A percentile compares a stretch with the other conserved stretches of the same genome.
These are phyloP conservation scores for Thuidium tamariscinum DNA, from an alignment of 225 moss, liverwort and hornwort genomes.

Conservation along the genomic window DNA sequence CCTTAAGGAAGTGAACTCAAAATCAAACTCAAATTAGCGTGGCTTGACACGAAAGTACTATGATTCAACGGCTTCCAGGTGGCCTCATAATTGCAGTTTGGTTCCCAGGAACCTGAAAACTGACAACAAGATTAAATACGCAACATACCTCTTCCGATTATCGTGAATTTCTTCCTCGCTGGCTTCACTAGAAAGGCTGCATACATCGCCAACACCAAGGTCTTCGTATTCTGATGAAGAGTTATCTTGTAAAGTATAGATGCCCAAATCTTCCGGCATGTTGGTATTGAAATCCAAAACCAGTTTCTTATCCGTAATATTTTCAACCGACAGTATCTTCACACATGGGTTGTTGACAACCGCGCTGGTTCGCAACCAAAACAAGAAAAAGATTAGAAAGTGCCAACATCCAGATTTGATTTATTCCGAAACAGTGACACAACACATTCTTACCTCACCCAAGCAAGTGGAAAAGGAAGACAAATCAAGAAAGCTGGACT, in stretches of 20 bases:
- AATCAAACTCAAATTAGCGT: neutral
- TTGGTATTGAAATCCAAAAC: conserved; percentile 63
- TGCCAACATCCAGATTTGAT: neutral
- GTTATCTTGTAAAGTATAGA: conserved; percentile 60
- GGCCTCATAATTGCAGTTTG: neutral
- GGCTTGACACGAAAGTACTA: neutral
- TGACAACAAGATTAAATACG: neutral
- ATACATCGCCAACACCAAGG: conserved; percentile 45
- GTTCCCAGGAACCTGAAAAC: neutral
- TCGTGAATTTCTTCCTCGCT: conserved; percentile 85
- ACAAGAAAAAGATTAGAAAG: neutral
- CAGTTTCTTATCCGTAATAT: conserved; percentile 63
- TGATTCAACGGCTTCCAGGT: neutral
- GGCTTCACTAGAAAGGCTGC: conserved; percentile 72
- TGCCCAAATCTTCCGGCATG: conserved; percentile 78
- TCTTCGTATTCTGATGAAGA: conserved; percentile 57
- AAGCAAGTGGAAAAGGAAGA: neutral
- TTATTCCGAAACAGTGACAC: neutral
- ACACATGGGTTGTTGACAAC: conserved; percentile 80
- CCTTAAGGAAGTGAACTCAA: neutral
- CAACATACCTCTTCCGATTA: conserved; percentile 63
- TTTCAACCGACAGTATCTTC: conserved; percentile 57
- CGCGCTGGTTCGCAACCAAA: conserved; percentile 43
- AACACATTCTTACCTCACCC: neutral
- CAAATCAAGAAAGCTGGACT: neutral